Base-by-base conservation (phyloP, 1,284 basidiomycete species). In the Veloporphyrellus conicus region DNA sequence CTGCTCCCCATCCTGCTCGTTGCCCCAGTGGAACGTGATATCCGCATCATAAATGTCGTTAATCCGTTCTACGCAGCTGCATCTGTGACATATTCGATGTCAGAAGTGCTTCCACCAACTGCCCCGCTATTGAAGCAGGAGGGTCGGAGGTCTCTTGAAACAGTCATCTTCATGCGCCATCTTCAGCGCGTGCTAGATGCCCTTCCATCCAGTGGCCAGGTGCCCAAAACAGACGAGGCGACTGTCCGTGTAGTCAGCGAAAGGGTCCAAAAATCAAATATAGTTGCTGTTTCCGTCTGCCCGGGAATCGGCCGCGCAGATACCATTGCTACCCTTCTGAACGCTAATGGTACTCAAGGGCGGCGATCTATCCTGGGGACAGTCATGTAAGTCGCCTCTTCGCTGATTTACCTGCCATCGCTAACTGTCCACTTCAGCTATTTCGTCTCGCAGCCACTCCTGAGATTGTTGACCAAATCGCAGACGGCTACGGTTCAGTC, bases 61-160 rank as follows among this genome's bases (percentile, higher is more conserved):
- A 91, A 92, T 52, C 88, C 89, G 1, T 88, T 88, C 54, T 93
- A 91, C 59, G 82, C 88, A 3, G 87, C 90, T 2, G 78, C 82
- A 0, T 73, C 83, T 2, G 76, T 77, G 1, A 69, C 70, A 0
- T 74, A 78, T 53, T 62, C 71, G 16, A 55, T 63, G 9, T 47
- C 63, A 3, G 28, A 50, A 15, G 56, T 51, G 3, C 55, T 54
- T n/a, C 37, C 56, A 41, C 42, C 47, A 10, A 31, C 57, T 0
- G 56, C 64, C 0, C 69, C 79, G 0, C 54, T 76, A 14, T 76
- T 86, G 52, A 64, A 79, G 3, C 61, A 65, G 18, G 87, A 90
- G 62, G 87, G 87, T 10, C 70, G 71, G 14, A 73, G 87, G 25
- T 74, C 87, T 1, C 70, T 90, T 3, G 78, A 84, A 15, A 77